phyloP scores from a whole-genome alignment of 2,329 filamentous ascomycete species.

The Scedosporium minutisporum region DNA sequence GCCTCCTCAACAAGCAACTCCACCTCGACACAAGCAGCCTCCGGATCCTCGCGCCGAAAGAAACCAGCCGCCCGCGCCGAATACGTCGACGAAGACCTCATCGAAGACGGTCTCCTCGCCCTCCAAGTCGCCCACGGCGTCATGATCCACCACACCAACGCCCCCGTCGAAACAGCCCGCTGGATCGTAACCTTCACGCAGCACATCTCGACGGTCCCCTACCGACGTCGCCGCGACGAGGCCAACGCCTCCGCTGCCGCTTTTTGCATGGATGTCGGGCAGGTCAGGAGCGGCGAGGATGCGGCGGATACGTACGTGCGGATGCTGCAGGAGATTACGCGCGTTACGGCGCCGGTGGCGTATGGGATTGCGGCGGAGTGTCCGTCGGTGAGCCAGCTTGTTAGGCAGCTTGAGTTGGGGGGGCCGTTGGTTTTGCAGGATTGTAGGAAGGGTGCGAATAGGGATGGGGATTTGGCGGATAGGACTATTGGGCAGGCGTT shows the following conservation, averaged over 20 bases:
- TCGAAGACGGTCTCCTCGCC: constrained; percentile 62
- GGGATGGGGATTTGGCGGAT: constrained; percentile 46
- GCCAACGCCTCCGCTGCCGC: constrained; percentile 41
- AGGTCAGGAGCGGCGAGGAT: constrained; percentile 61
- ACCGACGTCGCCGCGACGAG: constrained; percentile 46
- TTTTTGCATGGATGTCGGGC: constrained; percentile 73
- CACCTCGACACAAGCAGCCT: constrained; percentile 14
- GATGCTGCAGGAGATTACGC: constrained; percentile 67
- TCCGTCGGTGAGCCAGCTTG: constrained; percentile 44
- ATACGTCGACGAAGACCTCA: constrained; percentile 54
- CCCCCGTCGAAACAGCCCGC: constrained; percentile 54
- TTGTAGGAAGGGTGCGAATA: constrained; percentile 47
- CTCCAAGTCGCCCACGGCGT: constrained; percentile 59
- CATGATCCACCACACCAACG: constrained; percentile 59
- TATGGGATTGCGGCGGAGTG: constrained; percentile 58
- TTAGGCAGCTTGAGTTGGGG: constrained; percentile 45
- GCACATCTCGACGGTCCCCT: constrained; percentile 68
- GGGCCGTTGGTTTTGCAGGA: constrained; percentile 55
- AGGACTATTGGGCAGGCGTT: constrained; percentile 46
- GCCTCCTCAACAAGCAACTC: constrained; percentile 7
- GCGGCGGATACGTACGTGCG: constrained; percentile 57
- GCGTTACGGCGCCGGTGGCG: constrained; percentile 63
- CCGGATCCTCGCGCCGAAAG: constrained; percentile 19
- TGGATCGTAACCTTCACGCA: constrained; percentile 69
- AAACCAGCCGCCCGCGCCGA: constrained; percentile 24